phyloP scores from a whole-genome alignment of 2,329 filamentous ascomycete species.

The Ilyonectria mors-panacis region DNA sequence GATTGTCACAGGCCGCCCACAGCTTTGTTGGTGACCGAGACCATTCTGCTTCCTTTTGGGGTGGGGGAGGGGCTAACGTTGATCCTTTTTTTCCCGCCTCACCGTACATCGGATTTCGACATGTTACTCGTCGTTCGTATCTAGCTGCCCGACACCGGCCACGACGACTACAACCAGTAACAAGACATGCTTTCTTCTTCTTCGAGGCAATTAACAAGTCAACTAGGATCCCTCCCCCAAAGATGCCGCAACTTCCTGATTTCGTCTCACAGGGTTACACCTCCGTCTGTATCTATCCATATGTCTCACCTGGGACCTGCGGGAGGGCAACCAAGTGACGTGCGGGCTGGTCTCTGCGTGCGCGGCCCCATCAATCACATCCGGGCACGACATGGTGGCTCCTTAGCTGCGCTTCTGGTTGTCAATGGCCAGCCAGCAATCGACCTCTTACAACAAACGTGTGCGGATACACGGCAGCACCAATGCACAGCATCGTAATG shows the following conservation, averaged over 20 bases:
- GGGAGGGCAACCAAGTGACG: conserved; percentile 19
- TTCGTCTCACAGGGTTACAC: not conserved
- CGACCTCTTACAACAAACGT: conserved; percentile 24
- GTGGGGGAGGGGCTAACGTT: not conserved
- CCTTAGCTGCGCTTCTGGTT: conserved; percentile 21
- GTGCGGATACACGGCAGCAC: conserved; percentile 27
- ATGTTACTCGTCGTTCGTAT: conserved; percentile 10
- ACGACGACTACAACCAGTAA: not conserved
- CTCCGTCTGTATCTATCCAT: not conserved
- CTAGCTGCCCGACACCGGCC: not conserved
- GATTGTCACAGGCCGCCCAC: conserved; percentile 6
- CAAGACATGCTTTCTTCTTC: not conserved
- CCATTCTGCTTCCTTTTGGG: not conserved
- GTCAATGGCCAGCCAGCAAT: conserved; percentile 19
- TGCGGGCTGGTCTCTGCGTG: conserved; percentile 17
- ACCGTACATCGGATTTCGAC: conserved; percentile 4
- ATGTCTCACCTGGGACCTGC: conserved; percentile 4
- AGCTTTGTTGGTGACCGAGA: not conserved
- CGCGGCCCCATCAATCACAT: conserved; percentile 27
- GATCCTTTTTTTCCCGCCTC: conserved; percentile 3
- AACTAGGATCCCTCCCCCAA: not conserved
- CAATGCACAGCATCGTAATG: conserved; percentile 23
- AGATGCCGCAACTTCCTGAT: not conserved
- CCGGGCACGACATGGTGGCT: conserved; percentile 21
- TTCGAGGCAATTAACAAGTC: not conserved